phyloP scores from a whole-genome alignment of 2,329 filamentous ascomycete genomes.

The Verticillium dahliae region DNA sequence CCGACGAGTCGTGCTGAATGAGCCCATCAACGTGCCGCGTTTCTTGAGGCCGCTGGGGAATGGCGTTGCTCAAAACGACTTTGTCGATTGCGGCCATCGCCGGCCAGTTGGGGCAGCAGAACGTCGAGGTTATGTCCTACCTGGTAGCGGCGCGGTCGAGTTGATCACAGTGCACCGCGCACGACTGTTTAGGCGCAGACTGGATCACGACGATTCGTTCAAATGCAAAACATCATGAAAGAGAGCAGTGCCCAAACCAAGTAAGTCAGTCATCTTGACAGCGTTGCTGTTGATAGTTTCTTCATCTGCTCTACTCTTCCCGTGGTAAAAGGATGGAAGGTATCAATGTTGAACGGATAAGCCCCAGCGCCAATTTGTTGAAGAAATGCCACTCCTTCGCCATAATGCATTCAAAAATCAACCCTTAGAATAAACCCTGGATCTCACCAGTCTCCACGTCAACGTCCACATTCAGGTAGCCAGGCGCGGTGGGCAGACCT shows the following conservation, averaged over 20 bases:
- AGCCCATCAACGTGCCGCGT: too few relatives aligned
- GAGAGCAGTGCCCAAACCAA: neutral
- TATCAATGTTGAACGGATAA: constrained; percentile 15
- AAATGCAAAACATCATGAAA: neutral
- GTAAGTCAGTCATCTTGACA: neutral
- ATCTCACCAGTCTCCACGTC: constrained; percentile 80
- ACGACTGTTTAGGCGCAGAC: too few relatives aligned
- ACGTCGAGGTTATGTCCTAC: too few relatives aligned
- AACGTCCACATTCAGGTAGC: constrained; percentile 89
- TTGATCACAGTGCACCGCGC: too few relatives aligned
- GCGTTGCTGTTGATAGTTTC: neutral
- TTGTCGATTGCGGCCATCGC: too few relatives aligned
- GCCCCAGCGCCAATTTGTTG: constrained; percentile 14
- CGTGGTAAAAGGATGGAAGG: neutral
- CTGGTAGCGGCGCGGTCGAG: too few relatives aligned
- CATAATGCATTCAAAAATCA: neutral
- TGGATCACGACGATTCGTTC: too few relatives aligned
- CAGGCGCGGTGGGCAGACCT: constrained; percentile 87
- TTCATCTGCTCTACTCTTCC: neutral
- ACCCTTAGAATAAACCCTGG: constrained; percentile 75
- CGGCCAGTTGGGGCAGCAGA: too few relatives aligned
- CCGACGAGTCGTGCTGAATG: too few relatives aligned
- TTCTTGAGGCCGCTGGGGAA: too few relatives aligned
- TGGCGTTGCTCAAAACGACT: too few relatives aligned
- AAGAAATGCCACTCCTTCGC: constrained; percentile 12